phyloP scores from a whole-genome alignment of 306 rosid genomes.

The Senna siamea region DNA sequence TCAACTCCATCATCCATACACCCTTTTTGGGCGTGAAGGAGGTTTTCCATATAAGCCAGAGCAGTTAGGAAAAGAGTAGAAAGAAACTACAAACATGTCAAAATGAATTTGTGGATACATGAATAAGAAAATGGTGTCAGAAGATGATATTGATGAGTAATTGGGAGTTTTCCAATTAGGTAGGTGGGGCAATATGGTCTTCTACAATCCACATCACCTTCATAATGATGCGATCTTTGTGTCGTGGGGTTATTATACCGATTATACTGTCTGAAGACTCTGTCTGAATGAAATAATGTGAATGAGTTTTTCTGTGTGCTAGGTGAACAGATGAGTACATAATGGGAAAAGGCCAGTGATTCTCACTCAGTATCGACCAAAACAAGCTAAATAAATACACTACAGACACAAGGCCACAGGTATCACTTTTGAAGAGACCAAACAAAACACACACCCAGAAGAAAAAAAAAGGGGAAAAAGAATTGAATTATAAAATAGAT shows the following conservation, averaged over 20 bases:
- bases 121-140: not conserved
- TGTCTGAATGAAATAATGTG: constrained; percentile 35
- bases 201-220: not conserved
- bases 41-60: no score
- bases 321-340: constrained; percentile 34
- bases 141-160: not conserved
- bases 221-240: constrained; percentile 45
- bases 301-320: constrained; percentile 41
- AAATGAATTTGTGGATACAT: not conserved
- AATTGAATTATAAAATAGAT: constrained; percentile 20
- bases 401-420: constrained; percentile 40
- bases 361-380: constrained; percentile 32
- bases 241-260: constrained; percentile 30
- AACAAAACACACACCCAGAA: constrained; percentile 3
- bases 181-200: not conserved
- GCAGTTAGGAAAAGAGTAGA: no score
- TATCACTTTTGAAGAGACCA: constrained; percentile 49
- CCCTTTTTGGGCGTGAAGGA: not conserved
- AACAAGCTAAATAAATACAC: constrained; percentile 34
- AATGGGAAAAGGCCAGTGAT: constrained; percentile 41
- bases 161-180: not conserved
- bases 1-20: not conserved
- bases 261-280: constrained; percentile 40
- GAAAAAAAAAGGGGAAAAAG: not conserved
- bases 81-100: no score